A percentile compares a stretch with the other conserved stretches of the same genome.
Conservation (phyloP, 2,329 filamentous ascomycete genomes). For the Grosmannia serpens region DNA sequence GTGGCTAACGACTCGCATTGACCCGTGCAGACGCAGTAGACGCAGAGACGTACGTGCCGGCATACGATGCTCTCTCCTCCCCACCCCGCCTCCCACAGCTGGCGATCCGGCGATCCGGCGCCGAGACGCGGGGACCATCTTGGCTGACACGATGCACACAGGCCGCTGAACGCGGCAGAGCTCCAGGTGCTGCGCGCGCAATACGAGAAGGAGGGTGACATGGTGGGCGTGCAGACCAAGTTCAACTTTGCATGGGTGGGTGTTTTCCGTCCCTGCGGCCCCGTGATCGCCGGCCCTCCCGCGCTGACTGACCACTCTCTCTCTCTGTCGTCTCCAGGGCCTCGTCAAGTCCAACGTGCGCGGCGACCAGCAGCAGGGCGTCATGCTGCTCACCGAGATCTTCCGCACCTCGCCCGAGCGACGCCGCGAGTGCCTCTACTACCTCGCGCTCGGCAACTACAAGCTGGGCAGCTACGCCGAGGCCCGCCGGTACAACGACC, state of each 20-base stretch:
- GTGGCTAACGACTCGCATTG: neutral
- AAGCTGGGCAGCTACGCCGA: slow-evolving; percentile 97
- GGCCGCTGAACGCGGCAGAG: slow-evolving; percentile 82
- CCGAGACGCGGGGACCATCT: neutral
- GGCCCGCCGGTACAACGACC: slow-evolving; percentile 86
- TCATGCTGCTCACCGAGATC: slow-evolving; percentile 89
- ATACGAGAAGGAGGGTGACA: slow-evolving; percentile 95
- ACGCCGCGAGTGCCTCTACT: slow-evolving; percentile 94
- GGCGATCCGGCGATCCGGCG: too few relatives aligned
- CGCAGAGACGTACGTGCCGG: slow-evolving; percentile 66
- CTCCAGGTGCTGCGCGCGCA: slow-evolving; percentile 86
- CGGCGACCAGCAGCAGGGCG: slow-evolving; percentile 83
- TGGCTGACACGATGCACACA: slow-evolving; percentile 21
- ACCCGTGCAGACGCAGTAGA: slow-evolving; percentile 71
- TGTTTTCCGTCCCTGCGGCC: neutral
- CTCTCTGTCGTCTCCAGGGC: slow-evolving; percentile 42
- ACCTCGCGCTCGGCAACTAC: slow-evolving; percentile 93
- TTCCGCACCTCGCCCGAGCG: slow-evolving; percentile 89
- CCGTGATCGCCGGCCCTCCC: too few relatives aligned
- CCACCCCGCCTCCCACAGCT: neutral
- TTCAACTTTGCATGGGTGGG: slow-evolving; percentile 99
- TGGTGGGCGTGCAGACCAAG: slow-evolving; percentile 94
- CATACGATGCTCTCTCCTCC: neutral
- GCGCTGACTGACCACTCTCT: neutral
- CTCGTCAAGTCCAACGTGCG: slow-evolving; percentile 86